Percentiles rank a stretch among this genome's conserved stretches.
phyloP scores from a whole-genome alignment of 441 rosid genomes.

The Gossypium trilobum region DNA sequence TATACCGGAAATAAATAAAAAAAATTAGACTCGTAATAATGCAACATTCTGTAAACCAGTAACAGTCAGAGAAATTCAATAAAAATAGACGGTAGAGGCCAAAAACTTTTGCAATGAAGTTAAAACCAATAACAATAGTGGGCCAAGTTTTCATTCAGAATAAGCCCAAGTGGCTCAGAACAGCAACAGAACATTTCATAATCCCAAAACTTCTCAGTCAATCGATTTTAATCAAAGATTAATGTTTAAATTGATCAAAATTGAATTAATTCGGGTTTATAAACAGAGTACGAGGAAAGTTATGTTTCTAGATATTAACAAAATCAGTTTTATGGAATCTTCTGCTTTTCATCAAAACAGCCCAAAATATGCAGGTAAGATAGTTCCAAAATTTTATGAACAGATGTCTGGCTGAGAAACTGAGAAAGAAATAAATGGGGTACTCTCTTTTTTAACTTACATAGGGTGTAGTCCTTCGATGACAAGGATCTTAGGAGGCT shows the following conservation, averaged over 20 bases:
- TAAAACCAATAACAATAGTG: neutral
- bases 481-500: slow-evolving; percentile 90
- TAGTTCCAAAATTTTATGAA: neutral
- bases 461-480: slow-evolving; percentile 97
- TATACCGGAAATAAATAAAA: neutral
- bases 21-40: neutral
- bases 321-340: slow-evolving; percentile 4
- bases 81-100: neutral
- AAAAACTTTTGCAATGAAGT: neutral
- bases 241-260: neutral
- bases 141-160: neutral
- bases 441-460: slow-evolving; percentile 34
- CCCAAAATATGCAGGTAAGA: neutral
- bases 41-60: neutral
- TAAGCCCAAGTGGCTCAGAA: neutral
- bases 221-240: neutral
- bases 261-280: neutral
- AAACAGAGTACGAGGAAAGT: neutral
- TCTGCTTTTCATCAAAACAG: neutral
- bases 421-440: neutral
- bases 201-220: neutral
- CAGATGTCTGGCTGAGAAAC: neutral
- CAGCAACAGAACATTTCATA: neutral
- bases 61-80: neutral
- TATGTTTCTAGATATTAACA: neutral